Percentiles rank a stretch among this genome's conserved stretches.
Conservation (phyloP, 2,329 filamentous ascomycete species). For the Aspergillus aculeatinus region DNA sequence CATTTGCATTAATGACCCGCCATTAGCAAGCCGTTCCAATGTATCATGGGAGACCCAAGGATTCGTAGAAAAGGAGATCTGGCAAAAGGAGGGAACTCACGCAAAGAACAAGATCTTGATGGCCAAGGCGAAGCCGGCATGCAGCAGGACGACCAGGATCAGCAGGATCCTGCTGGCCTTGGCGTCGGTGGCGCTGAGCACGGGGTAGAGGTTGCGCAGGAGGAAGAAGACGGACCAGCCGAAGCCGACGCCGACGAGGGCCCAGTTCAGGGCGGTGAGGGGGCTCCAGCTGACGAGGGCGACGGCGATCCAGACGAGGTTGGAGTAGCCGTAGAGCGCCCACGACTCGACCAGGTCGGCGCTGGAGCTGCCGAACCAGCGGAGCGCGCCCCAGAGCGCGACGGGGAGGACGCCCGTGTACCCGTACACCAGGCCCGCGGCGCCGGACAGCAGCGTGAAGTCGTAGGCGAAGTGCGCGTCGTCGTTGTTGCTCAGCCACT, state of each 20-base stretch:
- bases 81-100: conserved; percentile 38
- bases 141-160: conserved; percentile 77
- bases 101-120: conserved; percentile 98
- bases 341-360: conserved; percentile 94
- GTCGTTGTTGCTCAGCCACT: conserved; percentile 72
- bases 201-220: conserved; percentile 82
- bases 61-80: background rate
- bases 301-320: conserved; percentile 95
- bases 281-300: conserved; percentile 89
- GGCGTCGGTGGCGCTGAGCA: conserved; percentile 87
- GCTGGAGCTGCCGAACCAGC: conserved; percentile 92
- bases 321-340: conserved; percentile 93
- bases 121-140: conserved; percentile 84
- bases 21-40: too few relatives aligned
- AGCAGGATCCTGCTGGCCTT: conserved; percentile 88
- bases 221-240: conserved; percentile 80
- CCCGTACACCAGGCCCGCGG: conserved; percentile 89
- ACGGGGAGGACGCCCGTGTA: conserved; percentile 88
- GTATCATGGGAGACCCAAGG: too few relatives aligned
- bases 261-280: conserved; percentile 83
- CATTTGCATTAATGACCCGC: too few relatives aligned
- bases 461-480: conserved; percentile 81
- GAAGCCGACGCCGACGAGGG: conserved; percentile 86
- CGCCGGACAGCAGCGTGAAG: conserved; percentile 82
- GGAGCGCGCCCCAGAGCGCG: conserved; percentile 79